Base-by-base conservation (phyloP, 2,329 filamentous ascomycete species). In the Apiospora pterosperma region DNA sequence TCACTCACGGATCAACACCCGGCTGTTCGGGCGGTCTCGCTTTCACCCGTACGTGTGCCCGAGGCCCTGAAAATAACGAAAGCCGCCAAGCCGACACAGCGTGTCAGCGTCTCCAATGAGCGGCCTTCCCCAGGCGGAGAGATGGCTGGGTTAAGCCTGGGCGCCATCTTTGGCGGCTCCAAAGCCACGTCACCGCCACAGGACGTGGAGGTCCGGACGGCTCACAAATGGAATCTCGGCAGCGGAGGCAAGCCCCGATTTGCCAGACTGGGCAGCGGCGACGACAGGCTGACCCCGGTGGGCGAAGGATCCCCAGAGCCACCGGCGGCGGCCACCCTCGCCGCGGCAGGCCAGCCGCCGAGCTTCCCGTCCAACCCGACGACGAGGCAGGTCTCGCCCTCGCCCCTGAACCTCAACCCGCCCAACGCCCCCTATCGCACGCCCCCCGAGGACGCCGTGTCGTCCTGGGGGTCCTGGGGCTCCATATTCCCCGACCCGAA, bases 331-430 rank as follows among this genome's bases (percentile, higher is more conserved):
- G n/a, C n/a, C n/a, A n/a, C n/a, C n/a, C n/a, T n/a, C n/a, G n/a
- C n/a, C n/a, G n/a, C n/a, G n/a, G n/a, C n/a, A n/a, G n/a, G n/a
- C n/a, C n/a, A n/a, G n/a, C n/a, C n/a, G n/a, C n/a, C 19, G 23
- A 16, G 19, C 3, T 6, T 6, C 16, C 16, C 25, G 1, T 55
- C 48, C 14, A 8, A 19, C 1, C 63, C 59, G 5, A 36, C 36
- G 42, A 21, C 31, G 23, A 48, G 44, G 12, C 25, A 39, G 11
- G 44, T 31, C 10, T 19, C 55, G 1, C 10, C 36, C 6, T 62
- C 63, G 11, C 63, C 59, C 5, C n/a, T 64, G 42, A 59, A 42
- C 11, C 63, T 62, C 19, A 64, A 64, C 63, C 63, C 63, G 19
- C 58, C 58, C 36, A 23, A 52, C 7, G 19, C 36, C 59, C 36